Conservation (phyloP, 2,329 filamentous ascomycete genomes). For the Elsinoe necatrix region DNA sequence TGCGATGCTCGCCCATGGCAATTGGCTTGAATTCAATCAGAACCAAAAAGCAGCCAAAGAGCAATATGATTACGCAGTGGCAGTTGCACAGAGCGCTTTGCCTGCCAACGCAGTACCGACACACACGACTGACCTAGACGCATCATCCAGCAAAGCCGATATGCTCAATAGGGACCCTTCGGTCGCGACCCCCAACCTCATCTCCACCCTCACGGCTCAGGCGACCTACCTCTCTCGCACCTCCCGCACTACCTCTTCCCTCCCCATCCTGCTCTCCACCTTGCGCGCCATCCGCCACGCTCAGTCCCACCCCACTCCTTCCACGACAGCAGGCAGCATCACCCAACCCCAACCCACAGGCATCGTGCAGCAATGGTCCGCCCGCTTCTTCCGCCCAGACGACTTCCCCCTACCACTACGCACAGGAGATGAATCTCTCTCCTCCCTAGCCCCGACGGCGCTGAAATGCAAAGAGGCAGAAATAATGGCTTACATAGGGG, state of each 20-base stretch:
- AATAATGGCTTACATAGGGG: constrained; percentile 82
- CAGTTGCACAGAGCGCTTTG: constrained; percentile 57
- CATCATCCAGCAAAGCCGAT: constrained; percentile 55
- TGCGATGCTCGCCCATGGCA: constrained; percentile 72
- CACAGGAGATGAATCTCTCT: constrained; percentile 60
- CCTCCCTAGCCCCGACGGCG: constrained; percentile 51
- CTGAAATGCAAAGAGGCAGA: constrained; percentile 72
- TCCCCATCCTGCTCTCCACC: constrained; percentile 79
- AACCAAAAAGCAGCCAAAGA: constrained; percentile 56
- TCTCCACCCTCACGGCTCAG: constrained; percentile 66
- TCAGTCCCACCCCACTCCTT: constrained; percentile 31
- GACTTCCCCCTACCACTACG: constrained; percentile 61
- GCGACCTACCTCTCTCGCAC: constrained; percentile 68
- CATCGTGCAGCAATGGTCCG: constrained; percentile 16
- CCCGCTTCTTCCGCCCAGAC: constrained; percentile 29
- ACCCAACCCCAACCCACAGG: neutral
- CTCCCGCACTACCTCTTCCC: constrained; percentile 57
- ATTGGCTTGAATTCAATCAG: constrained; percentile 74
- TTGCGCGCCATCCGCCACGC: constrained; percentile 64
- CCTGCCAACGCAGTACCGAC: constrained; percentile 30
- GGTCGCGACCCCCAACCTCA: constrained; percentile 56
- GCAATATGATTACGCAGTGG: constrained; percentile 67
- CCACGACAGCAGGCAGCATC: neutral
- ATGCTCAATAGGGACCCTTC: constrained; percentile 45
- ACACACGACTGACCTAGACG: constrained; percentile 25